These are phyloP conservation scores for Seiridium unicorne DNA, from an alignment of 2,329 filamentous ascomycete genomes.

Conservation along the genomic window DNA sequence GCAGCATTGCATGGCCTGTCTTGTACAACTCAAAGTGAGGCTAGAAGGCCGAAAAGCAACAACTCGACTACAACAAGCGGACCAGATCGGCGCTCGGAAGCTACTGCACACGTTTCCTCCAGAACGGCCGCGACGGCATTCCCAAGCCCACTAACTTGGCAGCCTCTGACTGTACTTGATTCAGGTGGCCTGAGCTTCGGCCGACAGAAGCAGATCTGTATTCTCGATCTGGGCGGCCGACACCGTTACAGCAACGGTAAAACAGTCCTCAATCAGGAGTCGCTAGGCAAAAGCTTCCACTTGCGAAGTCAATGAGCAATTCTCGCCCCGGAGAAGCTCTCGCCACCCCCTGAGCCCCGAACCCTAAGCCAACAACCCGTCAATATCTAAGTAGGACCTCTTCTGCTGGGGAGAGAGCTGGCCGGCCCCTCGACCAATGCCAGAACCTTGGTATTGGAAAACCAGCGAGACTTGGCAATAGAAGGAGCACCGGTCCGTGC, in stretches of 20 bases:
- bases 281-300: background rate
- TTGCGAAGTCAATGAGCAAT: background rate
- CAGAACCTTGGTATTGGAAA: too few relatives aligned
- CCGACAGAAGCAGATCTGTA: background rate
- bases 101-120: background rate
- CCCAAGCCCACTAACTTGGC: too few relatives aligned
- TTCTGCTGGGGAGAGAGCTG: background rate
- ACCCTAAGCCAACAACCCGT: background rate
- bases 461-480: too few relatives aligned
- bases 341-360: background rate
- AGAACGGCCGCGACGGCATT: too few relatives aligned
- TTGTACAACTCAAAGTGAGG: background rate
- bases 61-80: background rate
- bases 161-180: background rate
- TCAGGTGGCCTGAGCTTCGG: background rate
- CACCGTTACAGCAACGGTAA: background rate
- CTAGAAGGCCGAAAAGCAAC: background rate
- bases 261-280: background rate
- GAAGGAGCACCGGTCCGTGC: too few relatives aligned
- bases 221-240: background rate
- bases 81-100: background rate
- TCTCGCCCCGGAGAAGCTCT: background rate
- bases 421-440: too few relatives aligned
- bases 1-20: background rate
- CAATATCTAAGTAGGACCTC: background rate